A percentile compares a stretch with the other conserved stretches of the same genome.
phyloP scores from a whole-genome alignment of 106 monocot genomes.

The Allium fistulosum region DNA sequence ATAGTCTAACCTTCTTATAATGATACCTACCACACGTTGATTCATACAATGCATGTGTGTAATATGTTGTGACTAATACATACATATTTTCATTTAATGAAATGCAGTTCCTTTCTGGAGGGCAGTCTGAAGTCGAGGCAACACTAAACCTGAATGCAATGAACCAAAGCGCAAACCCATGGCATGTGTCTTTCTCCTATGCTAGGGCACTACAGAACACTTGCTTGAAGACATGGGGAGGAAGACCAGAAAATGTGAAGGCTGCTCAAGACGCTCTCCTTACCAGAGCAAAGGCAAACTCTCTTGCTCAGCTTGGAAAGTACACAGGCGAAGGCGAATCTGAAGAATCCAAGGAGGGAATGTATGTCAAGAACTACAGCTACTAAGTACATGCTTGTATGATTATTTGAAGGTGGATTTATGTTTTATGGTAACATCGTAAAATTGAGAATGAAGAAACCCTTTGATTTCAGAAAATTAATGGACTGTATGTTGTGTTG shows the following conservation, averaged over 20 bases:
- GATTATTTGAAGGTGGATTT: slow-evolving; percentile 1
- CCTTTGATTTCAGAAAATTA: background rate
- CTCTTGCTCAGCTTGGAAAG: slow-evolving; percentile 72
- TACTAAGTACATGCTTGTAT: slow-evolving; percentile 19
- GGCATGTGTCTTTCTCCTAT: slow-evolving; percentile 85
- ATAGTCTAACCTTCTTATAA: no score
- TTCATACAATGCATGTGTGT: no score
- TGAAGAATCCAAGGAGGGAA: slow-evolving; percentile 54
- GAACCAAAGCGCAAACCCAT: slow-evolving; percentile 72
- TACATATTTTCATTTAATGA: no score
- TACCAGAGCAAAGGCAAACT: slow-evolving; percentile 53
- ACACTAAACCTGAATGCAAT: slow-evolving; percentile 77
- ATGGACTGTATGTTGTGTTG: background rate
- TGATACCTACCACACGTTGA: no score
- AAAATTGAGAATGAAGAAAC: background rate
- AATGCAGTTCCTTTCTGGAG: slow-evolving; percentile 62
- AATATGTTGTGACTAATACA: no score
- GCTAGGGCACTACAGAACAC: slow-evolving; percentile 77
- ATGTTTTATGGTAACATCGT: background rate
- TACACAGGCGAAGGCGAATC: slow-evolving; percentile 70
- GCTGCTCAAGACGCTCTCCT: slow-evolving; percentile 63
- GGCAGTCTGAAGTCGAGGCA: slow-evolving; percentile 80
- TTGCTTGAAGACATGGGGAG: slow-evolving; percentile 82
- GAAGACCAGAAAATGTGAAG: slow-evolving; percentile 68
- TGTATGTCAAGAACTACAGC: slow-evolving; percentile 70